Percentiles rank a stretch among this genome's conserved stretches.
Evolutionary conservation across 768 basidiomycete genomes (phyloP).

Genomic region (Pulveroboletus sp.): DNA sequence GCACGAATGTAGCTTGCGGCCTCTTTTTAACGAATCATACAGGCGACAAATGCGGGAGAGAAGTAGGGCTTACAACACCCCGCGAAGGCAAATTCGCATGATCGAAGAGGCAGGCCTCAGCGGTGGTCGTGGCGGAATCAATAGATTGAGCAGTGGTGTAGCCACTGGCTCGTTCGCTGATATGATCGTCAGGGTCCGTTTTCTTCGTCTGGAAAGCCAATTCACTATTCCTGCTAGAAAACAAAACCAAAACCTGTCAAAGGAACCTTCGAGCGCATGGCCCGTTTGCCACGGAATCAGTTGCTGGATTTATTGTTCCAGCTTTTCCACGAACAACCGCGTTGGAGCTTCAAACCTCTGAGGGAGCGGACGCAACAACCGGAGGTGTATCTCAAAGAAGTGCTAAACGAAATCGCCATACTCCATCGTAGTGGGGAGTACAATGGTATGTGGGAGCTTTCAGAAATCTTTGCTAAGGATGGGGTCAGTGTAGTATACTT

Average conservation of each 20-base stretch:
- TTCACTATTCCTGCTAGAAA: constrained; percentile 37
- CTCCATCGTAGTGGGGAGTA: constrained; percentile 79
- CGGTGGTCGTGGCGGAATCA: constrained; percentile 72
- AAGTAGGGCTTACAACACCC: constrained; percentile 63
- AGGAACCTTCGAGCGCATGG: constrained; percentile 81
- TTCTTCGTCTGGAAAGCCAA: neutral
- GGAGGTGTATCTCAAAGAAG: constrained; percentile 83
- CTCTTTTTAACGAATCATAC: constrained; percentile 65
- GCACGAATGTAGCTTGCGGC: constrained; percentile 75
- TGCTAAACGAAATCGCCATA: constrained; percentile 70
- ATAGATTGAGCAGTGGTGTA: constrained; percentile 75
- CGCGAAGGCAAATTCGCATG: constrained; percentile 61
- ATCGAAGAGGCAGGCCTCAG: constrained; percentile 70
- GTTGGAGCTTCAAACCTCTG: constrained; percentile 77
- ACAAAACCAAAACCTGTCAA: constrained; percentile 66
- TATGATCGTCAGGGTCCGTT: constrained; percentile 54
- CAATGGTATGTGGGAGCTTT: constrained; percentile 79
- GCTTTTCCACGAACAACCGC: constrained; percentile 73
- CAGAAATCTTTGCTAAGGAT: constrained; percentile 66
- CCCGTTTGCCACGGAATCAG: constrained; percentile 88
- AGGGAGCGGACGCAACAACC: constrained; percentile 84
- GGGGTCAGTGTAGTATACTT: constrained; percentile 40
- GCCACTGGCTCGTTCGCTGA: constrained; percentile 59
- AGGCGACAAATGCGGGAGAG: constrained; percentile 71
- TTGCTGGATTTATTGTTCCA: constrained; percentile 80